A percentile compares a stretch with the other conserved stretches of the same genome.
Evolutionary conservation across 2,329 filamentous ascomycete species (phyloP).

Genomic region (Trichoderma polysporum): DNA sequence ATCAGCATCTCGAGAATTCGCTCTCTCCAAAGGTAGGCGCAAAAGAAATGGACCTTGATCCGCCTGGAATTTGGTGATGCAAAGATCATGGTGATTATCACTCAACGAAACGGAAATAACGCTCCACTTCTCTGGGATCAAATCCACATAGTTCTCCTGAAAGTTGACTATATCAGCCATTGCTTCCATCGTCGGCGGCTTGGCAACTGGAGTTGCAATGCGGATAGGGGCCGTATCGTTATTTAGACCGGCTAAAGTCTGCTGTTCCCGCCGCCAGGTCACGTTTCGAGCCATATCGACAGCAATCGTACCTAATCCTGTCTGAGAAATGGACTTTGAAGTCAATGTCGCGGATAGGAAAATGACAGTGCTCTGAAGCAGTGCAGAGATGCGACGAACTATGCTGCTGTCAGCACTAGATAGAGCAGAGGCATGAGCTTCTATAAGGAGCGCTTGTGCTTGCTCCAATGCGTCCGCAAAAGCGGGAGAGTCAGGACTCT

Average conservation of each 20-base stretch:
- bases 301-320: conserved; percentile 60
- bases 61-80: conserved; percentile 79
- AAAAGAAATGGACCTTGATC: conserved; percentile 80
- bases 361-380: conserved; percentile 65
- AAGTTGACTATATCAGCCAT: conserved; percentile 61
- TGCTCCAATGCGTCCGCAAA: conserved; percentile 62
- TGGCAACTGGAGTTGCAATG: conserved; percentile 28
- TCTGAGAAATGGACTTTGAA: conserved; percentile 47
- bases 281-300: conserved; percentile 70
- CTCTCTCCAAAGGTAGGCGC: conserved; percentile 78
- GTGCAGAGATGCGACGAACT: conserved; percentile 62
- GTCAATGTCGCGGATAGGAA: conserved; percentile 62
- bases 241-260: conserved; percentile 48
- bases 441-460: conserved; percentile 64
- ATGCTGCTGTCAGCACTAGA: conserved; percentile 56
- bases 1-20: conserved; percentile 76
- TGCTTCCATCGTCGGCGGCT: conserved; percentile 47
- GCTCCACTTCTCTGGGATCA: conserved; percentile 80
- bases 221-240: conserved; percentile 26
- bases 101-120: conserved; percentile 83
- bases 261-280: conserved; percentile 64
- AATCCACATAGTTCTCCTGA: conserved; percentile 78
- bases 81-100: conserved; percentile 79
- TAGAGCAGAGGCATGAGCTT: conserved; percentile 59
- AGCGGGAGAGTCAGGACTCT: conserved; percentile 32